Percentiles rank a stretch among this genome's conserved stretches.
Evolutionary conservation across 306 rosid species (phyloP).

Genomic region (Castanospermum australe): DNA sequence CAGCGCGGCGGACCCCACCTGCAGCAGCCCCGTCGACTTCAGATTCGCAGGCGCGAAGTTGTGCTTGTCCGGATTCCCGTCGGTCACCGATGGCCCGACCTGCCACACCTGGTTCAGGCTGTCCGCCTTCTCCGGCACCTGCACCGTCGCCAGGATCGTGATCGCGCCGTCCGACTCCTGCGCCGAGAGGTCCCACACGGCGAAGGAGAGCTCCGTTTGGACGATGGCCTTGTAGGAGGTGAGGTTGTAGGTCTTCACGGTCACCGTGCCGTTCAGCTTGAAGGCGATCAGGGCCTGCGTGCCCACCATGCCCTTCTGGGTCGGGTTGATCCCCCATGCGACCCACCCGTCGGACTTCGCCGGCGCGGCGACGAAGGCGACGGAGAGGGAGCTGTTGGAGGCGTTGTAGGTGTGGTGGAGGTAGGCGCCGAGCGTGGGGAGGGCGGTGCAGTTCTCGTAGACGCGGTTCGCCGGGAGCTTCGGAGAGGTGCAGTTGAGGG

Average conservation of each 20-base stretch:
- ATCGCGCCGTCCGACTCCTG: background rate
- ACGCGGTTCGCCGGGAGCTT: constrained; percentile 31
- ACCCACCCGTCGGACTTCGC: constrained; percentile 50
- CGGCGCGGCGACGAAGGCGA: constrained; percentile 57
- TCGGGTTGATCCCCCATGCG: constrained; percentile 76
- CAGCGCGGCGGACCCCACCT: background rate
- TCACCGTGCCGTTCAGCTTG: background rate
- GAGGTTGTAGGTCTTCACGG: constrained; percentile 41
- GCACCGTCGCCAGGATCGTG: constrained; percentile 45
- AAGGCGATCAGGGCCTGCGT: constrained; percentile 57
- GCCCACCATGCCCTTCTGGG: constrained; percentile 52
- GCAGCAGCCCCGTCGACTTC: background rate
- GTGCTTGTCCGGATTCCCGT: constrained; percentile 17
- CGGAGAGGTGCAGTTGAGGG: constrained; percentile 50
- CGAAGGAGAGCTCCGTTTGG: constrained; percentile 29
- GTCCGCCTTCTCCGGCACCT: constrained; percentile 39
- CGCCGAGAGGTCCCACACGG: constrained; percentile 34
- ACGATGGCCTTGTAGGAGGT: background rate
- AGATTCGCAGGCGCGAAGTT: background rate
- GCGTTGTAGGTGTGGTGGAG: constrained; percentile 61
- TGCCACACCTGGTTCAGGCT: constrained; percentile 65
- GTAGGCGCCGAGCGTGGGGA: constrained; percentile 41
- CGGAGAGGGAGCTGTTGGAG: constrained; percentile 57
- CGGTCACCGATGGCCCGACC: constrained; percentile 48
- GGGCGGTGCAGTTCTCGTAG: constrained; percentile 58